phyloP scores from a whole-genome alignment of 2,329 filamentous ascomycete species.

The Exophiala lecanii-corni region DNA sequence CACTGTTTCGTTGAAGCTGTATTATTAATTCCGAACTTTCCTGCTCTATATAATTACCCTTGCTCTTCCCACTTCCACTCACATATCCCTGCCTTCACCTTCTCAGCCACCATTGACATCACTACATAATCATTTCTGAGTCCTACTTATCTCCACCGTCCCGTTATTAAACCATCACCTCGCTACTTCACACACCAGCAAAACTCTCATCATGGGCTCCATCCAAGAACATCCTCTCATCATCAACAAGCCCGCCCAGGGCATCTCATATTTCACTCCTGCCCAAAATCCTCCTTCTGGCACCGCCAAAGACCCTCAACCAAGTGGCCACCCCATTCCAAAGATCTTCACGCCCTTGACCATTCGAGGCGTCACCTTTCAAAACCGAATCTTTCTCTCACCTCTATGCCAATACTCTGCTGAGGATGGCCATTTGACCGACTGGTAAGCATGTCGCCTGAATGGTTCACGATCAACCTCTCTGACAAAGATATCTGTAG shows the following conservation, averaged over 20 bases:
- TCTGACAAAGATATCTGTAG: too few relatives aligned
- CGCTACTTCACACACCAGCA: not conserved
- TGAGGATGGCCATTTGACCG: conserved; percentile 66
- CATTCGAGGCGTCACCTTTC: conserved; percentile 50
- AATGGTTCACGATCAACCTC: too few relatives aligned
- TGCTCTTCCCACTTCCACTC: too few relatives aligned
- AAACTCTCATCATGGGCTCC: conserved; percentile 13
- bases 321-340: conserved; percentile 48
- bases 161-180: not conserved
- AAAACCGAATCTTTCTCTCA: conserved; percentile 61
- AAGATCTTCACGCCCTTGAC: conserved; percentile 43
- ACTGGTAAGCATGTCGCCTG: too few relatives aligned
- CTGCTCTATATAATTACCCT: too few relatives aligned
- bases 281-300: conserved; percentile 44
- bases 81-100: too few relatives aligned
- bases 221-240: conserved; percentile 28
- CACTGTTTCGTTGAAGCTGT: too few relatives aligned
- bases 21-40: too few relatives aligned
- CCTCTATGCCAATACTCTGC: conserved; percentile 66
- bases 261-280: conserved; percentile 48
- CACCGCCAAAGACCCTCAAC: conserved; percentile 41
- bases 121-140: too few relatives aligned
- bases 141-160: too few relatives aligned
- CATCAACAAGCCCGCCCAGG: conserved; percentile 34
- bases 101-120: too few relatives aligned